Percentiles rank a stretch among this genome's conserved stretches.
Evolutionary conservation across 177 flowering plant genomes (phyloP).

Genomic region (Telopea speciosissima): DNA sequence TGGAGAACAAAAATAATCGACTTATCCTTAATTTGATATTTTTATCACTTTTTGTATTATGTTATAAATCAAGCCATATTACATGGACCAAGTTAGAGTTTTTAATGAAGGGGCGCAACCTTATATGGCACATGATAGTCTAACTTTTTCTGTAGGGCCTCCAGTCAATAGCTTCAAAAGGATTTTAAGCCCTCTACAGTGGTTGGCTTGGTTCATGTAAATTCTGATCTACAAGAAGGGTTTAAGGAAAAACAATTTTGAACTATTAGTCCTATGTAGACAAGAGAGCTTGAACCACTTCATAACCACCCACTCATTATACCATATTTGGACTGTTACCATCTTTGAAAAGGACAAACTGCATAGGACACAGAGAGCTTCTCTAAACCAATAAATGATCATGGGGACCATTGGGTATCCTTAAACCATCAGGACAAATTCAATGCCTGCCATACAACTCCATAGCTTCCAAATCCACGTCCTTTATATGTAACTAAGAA

Average conservation of each 20-base stretch:
- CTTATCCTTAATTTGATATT: neutral
- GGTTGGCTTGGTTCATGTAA: neutral
- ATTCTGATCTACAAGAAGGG: neutral
- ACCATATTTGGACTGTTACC: neutral
- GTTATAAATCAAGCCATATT: neutral
- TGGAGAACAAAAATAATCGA: neutral
- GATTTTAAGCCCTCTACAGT: too few relatives aligned
- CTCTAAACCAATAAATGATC: neutral
- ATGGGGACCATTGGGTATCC: neutral
- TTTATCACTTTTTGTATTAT: too few relatives aligned
- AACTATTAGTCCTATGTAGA: neutral
- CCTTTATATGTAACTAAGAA: neutral
- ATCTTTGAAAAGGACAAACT: neutral
- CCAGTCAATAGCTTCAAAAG: neutral
- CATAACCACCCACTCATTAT: neutral
- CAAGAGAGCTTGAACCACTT: neutral
- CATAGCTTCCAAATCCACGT: neutral
- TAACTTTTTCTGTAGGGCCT: neutral
- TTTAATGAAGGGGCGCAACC: neutral
- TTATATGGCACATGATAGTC: neutral
- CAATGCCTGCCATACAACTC: neutral
- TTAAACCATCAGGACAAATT: neutral
- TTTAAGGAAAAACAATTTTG: neutral
- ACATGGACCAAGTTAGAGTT: neutral
- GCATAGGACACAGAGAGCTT: neutral